Conservation (phyloP, 345 rosid species). For the Clausena lansium region DNA sequence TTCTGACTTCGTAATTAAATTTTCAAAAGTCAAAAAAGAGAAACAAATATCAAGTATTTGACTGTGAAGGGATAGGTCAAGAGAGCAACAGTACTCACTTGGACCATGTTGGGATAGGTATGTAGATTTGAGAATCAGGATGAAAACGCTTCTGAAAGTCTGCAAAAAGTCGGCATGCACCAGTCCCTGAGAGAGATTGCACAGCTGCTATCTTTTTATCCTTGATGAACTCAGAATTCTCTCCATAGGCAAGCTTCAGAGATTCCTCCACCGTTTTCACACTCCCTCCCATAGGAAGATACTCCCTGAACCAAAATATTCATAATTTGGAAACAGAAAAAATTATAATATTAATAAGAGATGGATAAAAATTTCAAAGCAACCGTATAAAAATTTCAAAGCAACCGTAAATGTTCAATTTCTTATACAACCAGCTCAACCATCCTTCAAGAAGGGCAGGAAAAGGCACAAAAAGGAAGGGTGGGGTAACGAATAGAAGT, state of each 20-base stretch:
- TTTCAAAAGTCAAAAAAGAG: not conserved
- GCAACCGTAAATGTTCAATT: not conserved
- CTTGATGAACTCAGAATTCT: slow-evolving; percentile 68
- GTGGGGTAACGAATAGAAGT: not conserved
- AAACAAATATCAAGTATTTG: not conserved
- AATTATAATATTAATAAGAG: not conserved
- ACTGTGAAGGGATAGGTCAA: too few relatives aligned
- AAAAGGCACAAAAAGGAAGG: not conserved
- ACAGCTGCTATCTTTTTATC: slow-evolving; percentile 91
- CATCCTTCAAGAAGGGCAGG: not conserved
- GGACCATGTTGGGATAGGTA: slow-evolving; percentile 94
- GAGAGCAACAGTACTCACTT: slow-evolving; percentile 53
- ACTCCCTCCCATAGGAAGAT: slow-evolving; percentile 99
- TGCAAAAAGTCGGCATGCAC: slow-evolving; percentile 95
- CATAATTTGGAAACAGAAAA: not conserved
- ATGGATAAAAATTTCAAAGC: not conserved
- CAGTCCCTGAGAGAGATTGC: slow-evolving; percentile 92
- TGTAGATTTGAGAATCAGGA: slow-evolving; percentile 84
- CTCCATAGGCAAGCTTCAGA: slow-evolving; percentile 90
- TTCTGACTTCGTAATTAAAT: not conserved
- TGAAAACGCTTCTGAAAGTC: slow-evolving; percentile 88
- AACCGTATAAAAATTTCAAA: not conserved
- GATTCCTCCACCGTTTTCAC: slow-evolving; percentile 85
- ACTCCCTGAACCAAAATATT: slow-evolving; percentile 58
- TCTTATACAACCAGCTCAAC: not conserved